Evolutionary conservation across 805 yeast genomes (phyloP).

Genomic region (Cyberlindnera sargentensis): DNA sequence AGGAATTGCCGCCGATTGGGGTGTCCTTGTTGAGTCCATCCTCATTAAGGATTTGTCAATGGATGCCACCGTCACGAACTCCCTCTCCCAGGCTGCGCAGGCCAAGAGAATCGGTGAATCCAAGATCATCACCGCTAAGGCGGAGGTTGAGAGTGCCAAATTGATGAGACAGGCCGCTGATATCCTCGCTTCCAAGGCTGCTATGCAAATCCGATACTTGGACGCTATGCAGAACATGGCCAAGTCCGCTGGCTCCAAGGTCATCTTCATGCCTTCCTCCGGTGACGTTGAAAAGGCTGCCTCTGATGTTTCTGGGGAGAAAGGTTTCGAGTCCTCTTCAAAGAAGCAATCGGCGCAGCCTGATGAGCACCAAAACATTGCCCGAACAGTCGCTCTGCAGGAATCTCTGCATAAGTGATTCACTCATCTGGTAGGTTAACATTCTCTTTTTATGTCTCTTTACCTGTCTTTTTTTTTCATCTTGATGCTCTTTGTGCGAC

Average conservation of each 20-base stretch:
- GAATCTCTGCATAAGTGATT: too few species aligned
- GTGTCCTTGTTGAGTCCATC: slow-evolving; percentile 60
- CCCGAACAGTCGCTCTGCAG: too few species aligned
- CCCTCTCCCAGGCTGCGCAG: slow-evolving; percentile 69
- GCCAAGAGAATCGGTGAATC: slow-evolving; percentile 71
- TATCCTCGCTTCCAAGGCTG: slow-evolving; percentile 64
- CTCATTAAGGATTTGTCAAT: slow-evolving; percentile 59
- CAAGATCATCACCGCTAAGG: slow-evolving; percentile 66
- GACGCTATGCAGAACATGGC: slow-evolving; percentile 79
- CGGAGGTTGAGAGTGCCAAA: slow-evolving; percentile 71
- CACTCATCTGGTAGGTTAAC: too few species aligned
- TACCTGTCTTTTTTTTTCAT: too few species aligned
- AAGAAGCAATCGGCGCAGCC: too few species aligned
- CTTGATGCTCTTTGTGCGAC: too few species aligned
- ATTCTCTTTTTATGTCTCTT: too few species aligned
- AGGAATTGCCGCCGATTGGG: slow-evolving; percentile 62
- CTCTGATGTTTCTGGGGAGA: slow-evolving; percentile 1
- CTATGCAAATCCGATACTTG: slow-evolving; percentile 71
- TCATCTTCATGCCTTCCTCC: slow-evolving; percentile 63
- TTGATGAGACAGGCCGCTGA: slow-evolving; percentile 76
- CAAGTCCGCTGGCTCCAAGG: slow-evolving; percentile 52
- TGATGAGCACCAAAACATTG: too few species aligned
- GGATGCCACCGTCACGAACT: slow-evolving; percentile 46
- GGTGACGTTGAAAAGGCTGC: slow-evolving; percentile 29
- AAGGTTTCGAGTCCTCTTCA: too few species aligned